Base-by-base conservation (phyloP, 2,329 filamentous ascomycete genomes). In the Phialemoniopsis sp. region DNA sequence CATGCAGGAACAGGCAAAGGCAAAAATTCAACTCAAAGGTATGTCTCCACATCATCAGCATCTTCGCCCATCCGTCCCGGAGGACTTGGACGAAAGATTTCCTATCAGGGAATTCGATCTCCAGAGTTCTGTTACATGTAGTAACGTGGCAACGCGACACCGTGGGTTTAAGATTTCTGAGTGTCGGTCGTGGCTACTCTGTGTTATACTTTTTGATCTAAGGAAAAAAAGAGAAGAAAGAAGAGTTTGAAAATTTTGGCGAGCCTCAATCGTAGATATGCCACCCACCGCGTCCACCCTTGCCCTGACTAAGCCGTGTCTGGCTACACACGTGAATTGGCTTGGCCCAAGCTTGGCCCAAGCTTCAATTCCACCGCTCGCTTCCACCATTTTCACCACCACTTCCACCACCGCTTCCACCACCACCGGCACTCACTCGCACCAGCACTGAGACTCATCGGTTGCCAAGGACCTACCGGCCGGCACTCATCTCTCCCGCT, bases 91-190 rank as follows among this genome's bases (percentile, higher is more conserved):
- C 69, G 72, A 61, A 59, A 78, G 69, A 78, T 73, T 80, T 80
- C 76, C 76, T 80, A 79, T 76, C 72, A 73, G 73, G 75, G 75
- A 68, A 63, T 61, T 73, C 66, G 47, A 59, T 80, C 73, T 80
- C 66, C 74, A 75, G 73, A 78, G 59, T 42, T 69, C 63, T 55
- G 59, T 70, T 69, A 70, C 66, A 66, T 47, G 44, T 38, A 41
- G 63, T 66, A 70, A 73, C 72, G 55, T 59, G 76, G 76, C 76
- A 80, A 80, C 76, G 57, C 73, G 63, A 73, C 76, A 78, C 75
- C 74, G 76, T 80, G 58, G 66, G 55, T 54, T 47, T 65, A 53
- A 32, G 30, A 32, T 6, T n/a, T n/a, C 34, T n/a, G 8, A 26
- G 10, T 36, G 18, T 14, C 34, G 26, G 34, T 29, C 33, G 13